Base-by-base conservation (phyloP, 2,329 filamentous ascomycete genomes). In the Diplocarpon rosae region DNA sequence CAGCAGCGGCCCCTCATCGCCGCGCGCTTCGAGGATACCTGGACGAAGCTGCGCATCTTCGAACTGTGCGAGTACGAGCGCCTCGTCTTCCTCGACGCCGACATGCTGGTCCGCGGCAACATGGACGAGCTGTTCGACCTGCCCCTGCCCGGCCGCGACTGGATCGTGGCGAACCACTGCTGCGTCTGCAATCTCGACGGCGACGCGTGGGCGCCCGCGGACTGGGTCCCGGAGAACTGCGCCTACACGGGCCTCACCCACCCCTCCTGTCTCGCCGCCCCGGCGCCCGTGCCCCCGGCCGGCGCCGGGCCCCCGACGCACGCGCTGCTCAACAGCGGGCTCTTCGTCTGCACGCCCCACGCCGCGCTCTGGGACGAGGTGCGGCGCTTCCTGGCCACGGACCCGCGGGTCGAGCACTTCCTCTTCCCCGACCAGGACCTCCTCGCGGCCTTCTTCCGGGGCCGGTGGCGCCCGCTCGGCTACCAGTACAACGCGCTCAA, bases 111-210 rank as follows among this genome's bases (percentile, higher is more conserved):
- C 5, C 65, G 80, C 49, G 70, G 70, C 54, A 90, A 92, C 65
- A 92, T 93, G 83, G 87, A 93, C 62, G 86, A 92, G 66, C 69
- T 93, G 48, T 92, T 93, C 82, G 76, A 84, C 9, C 54, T 92
- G 15, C 64, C 73, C 43, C 71, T 92, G 34, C 82, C 87, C 60
- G 46, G 79, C 16, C 58, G 69, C 13, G 33, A 75, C 33, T 82
- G 92, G 37, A 88, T 93, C 62, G 86, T 85, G 4, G 85, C 85
- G 4, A 78, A 78, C 54, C 84, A 89, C 64, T 85, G 85, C 10
- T 92, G 86, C 63, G 78, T 86, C 12, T 92, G 86, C 67, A 92
- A 92, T 63, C 84, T 85, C 14, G 68, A 86, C 48, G 70, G 73
- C 48, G 85, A 84, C 62, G 57, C 73, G 16, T 85, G 90, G 65